Base-by-base conservation (phyloP, 2,329 filamentous ascomycete species). In the Pseudophaeomoniella oleicola region DNA sequence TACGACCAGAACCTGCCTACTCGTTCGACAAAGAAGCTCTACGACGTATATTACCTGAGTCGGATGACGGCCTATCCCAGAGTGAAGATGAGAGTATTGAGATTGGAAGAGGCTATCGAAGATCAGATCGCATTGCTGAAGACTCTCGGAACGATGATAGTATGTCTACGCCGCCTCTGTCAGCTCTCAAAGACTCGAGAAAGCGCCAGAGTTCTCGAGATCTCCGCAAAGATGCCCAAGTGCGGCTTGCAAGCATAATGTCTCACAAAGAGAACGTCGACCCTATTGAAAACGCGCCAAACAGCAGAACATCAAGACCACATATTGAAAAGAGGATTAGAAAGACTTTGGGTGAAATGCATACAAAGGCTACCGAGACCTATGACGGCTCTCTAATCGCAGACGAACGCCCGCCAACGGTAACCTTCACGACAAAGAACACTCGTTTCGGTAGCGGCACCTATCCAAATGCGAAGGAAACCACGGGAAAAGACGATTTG, bases 41-140 rank as follows among this genome's bases (percentile, higher is more conserved):
- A 35, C 6, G 22, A n/a, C 22, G 22, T 27, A 27, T 27, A 9
- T 9, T 27, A 6, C 22, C 22, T 9, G 22, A 6, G 6, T 27
- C 22, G 6, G 22, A 27, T 27, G 22, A 27, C 9, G 22, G 22
- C 22, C n/a, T 32, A 32, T 16, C 29, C 36, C 16, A 16, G 22
- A 60, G 67, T 30, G 60, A 65, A 35, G 62, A 60, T 36, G 57
- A 67, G 40, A 74, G 71, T 2, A 60, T 78, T 38, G 73, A 78
- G 47, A 50, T 72, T 19, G 71, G 68, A 32, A 63, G 75, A 37
- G 72, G 67, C 19, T 51, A 57, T 15, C 59, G 59, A 41, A 62
- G 53, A 42, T 43, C 43, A 12, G 42, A 43, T 40, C 51, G 42
- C 46, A 57, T 44, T 39, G 46, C 52, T 49, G 59, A 71, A 42